Conservation (phyloP, 2,329 filamentous ascomycete species). For the Pseudogymnoascus destructans region DNA sequence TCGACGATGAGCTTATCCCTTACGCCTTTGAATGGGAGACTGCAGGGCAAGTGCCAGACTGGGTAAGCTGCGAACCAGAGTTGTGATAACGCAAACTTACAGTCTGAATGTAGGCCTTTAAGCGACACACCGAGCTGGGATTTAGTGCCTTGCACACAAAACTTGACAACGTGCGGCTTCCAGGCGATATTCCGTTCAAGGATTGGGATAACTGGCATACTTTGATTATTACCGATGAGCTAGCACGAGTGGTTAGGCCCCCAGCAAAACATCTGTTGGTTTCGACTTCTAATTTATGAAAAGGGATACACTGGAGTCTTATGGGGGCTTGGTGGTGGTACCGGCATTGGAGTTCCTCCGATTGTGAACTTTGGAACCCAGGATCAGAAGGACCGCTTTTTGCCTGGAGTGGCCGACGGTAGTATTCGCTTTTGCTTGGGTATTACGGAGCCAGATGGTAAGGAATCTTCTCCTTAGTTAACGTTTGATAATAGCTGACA, state of each 20-base stretch:
- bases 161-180: constrained; percentile 29
- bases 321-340: constrained; percentile 45
- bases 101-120: constrained; percentile 18
- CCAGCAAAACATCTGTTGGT: not conserved
- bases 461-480: constrained; percentile 41
- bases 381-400: constrained; percentile 44
- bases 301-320: constrained; percentile 42
- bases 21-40: constrained; percentile 52
- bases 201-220: constrained; percentile 45
- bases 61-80: constrained; percentile 25
- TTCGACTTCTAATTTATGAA: not conserved
- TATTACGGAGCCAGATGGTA: constrained; percentile 49
- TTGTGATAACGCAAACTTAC: not conserved
- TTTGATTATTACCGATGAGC: constrained; percentile 42
- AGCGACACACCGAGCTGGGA: constrained; percentile 23
- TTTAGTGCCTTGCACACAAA: constrained; percentile 28
- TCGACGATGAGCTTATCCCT: constrained; percentile 45
- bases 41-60: constrained; percentile 36
- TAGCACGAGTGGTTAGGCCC: constrained; percentile 31
- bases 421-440: constrained; percentile 49
- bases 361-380: constrained; percentile 48
- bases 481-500: not conserved
- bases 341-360: constrained; percentile 50
- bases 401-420: constrained; percentile 45
- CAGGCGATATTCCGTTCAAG: constrained; percentile 33